Conservation (phyloP, 78 protist genomes). For the Neovahlkampfia damariscottae region DNA sequence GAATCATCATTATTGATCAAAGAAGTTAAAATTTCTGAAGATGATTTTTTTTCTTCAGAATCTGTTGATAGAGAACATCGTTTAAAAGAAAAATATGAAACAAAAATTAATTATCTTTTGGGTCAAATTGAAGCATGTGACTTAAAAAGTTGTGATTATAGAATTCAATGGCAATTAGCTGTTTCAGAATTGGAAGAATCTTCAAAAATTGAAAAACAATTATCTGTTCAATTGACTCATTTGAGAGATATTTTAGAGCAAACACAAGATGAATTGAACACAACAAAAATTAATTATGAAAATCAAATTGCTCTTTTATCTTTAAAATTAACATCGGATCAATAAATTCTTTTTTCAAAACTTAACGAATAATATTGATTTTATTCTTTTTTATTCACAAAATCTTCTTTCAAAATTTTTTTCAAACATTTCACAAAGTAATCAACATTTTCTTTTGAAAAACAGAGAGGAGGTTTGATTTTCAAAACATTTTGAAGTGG, state of each 20-base stretch:
- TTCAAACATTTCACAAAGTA: conserved; percentile 1
- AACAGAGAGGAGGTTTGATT: conserved; percentile 55
- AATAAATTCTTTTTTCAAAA: neutral
- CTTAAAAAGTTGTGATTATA: neutral
- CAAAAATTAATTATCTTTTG: neutral
- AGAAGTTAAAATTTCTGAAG: no score
- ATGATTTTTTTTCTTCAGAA: no score
- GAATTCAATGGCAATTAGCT: neutral
- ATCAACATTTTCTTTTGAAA: conserved; percentile 17
- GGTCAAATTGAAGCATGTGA: neutral
- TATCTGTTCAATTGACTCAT: neutral
- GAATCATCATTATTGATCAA: no score
- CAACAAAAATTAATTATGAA: neutral
- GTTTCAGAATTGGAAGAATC: neutral
- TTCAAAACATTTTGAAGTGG: conserved; percentile 36
- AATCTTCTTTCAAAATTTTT: neutral
- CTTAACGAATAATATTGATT: neutral
- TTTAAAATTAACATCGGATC: neutral
- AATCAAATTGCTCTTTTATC: neutral
- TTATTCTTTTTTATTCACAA: neutral
- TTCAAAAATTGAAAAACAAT: neutral
- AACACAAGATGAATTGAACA: neutral
- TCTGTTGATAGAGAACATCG: neutral
- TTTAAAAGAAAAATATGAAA: neutral
- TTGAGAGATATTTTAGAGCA: neutral